Base-by-base conservation (phyloP, 805 yeast species). In the Starmerella bombicola region DNA sequence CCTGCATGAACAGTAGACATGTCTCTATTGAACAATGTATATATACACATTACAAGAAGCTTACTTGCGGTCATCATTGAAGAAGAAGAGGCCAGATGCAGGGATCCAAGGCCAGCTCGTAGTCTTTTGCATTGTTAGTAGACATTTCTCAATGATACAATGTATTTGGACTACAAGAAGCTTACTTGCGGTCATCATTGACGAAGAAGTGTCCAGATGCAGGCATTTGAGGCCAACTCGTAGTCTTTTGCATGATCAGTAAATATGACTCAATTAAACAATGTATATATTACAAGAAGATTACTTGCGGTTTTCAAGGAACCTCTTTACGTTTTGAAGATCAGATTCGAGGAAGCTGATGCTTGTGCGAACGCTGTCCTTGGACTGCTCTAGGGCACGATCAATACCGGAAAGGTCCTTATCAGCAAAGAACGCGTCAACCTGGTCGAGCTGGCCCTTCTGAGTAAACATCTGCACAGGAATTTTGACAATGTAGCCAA, bases 401-500 rank as follows among this genome's bases (percentile, higher is more conserved):
- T 76, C 79, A 49, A 70, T 76, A 8, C 78, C 79, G 45, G 61
- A 62, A 30, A 67, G 64, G 47, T 73, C 70, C 54, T 65, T 67
- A 41, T 52, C 57, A 9, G 50, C 55, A 51, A 74, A 75, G 55
- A 73, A 74, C 7, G 36, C 41, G 25, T 56, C 56, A 74, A 67
- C 76, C 71, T 68, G 70, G 18, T 66, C 64, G 50, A 68, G 67
- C 47, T 74, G 74, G 25, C 66, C 71, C 28, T 61, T 58, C 40
- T 72, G 70, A 22, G 84, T 70, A 62, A 74, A 78, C 1, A 79
- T 74, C 19, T 75, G 62, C 30, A 81, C 70, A 35, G 77, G 63
- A 26, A 80, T 48, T 24, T 69, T 66, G 30, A 88, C 80, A 43
- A 91, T 76, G 16, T 78, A 67, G 17, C 88, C 80, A 53, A 88